Base-by-base conservation (phyloP, 352 stramenopile species). In the Globisporangium lucens region DNA sequence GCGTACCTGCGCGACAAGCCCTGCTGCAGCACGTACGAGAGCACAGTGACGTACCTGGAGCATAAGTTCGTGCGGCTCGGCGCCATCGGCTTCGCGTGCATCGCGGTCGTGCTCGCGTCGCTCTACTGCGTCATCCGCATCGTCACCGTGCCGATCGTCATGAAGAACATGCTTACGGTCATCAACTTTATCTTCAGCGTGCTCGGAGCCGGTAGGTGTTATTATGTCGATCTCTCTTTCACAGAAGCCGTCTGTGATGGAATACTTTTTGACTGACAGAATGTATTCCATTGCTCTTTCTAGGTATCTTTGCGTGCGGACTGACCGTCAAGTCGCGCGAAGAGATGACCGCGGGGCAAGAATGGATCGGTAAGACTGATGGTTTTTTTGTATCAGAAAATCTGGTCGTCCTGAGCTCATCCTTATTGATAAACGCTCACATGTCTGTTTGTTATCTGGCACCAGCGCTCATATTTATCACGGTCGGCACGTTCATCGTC, bases 71-170 rank as follows among this genome's bases (percentile, higher is more conserved):
- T 69, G n/a, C 49, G 79, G 22, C 69, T 94, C 1, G 85, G 87
- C 4, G 69, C 57, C 0, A 64, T 93, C 13, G 84, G 79, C 59
- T 69, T 79, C 2, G 71, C 69, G 29, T 82, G 75, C 61, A 75
- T 91, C 41, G 66, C 71, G 24, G 68, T 90, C 17, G 72, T 87
- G 46, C 43, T 95, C 22, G 58, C 70, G 1, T 75, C 85, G 27
- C 83, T 93, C 74, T 91, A 90, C 73, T 95, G 83, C 70, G 81
- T 93, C 49, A 69, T 95, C 27, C 83, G 85, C 69, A 93, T 95
- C 69, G 83, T 93, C 43, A 92, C 84, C n/a, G 80, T 95, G 41
- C 87, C 87, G 7, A 91, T 94, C 71, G 80, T 95, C 62, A 94
- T 95, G 85, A 89, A 89, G 67, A 89, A 77, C 68, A 82, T 95